Evolutionary conservation across 345 rosid species (phyloP).

Genomic region (Kernera saxatilis): DNA sequence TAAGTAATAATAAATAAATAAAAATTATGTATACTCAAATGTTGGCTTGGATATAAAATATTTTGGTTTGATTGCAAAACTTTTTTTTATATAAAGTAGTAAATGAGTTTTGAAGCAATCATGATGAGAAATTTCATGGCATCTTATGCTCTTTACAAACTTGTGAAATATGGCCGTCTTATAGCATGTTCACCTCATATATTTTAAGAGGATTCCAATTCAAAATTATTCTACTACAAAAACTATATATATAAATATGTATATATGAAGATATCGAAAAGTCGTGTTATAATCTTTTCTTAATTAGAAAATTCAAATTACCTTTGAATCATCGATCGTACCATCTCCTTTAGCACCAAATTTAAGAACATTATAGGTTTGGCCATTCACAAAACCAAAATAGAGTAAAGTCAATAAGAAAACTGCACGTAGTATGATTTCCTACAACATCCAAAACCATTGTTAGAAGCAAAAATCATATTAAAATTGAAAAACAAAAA

Average conservation of each 20-base stretch:
- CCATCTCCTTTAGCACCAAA: slow-evolving; percentile 30
- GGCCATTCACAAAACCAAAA: slow-evolving; percentile 5
- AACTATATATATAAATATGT: no score
- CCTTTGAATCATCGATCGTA: slow-evolving; percentile 16
- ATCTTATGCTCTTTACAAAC: no score
- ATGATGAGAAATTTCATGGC: background rate
- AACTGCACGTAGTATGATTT: background rate
- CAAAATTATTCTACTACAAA: background rate
- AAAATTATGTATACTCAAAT: background rate
- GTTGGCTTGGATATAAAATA: background rate
- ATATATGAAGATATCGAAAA: background rate
- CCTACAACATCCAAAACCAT: slow-evolving; percentile 6
- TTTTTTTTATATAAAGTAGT: no score
- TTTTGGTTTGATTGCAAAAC: no score
- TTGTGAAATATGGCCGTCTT: background rate
- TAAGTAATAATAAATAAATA: background rate
- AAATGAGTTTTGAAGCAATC: background rate
- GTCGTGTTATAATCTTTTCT: background rate
- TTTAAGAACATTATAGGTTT: slow-evolving; percentile 12
- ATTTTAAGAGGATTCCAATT: background rate
- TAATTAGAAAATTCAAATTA: background rate
- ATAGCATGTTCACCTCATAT: background rate
- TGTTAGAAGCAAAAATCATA: background rate
- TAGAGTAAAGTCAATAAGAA: background rate
- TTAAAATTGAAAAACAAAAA: background rate